Conservation (phyloP, 257 asterid species). For the Nicotiana benthamiana region DNA sequence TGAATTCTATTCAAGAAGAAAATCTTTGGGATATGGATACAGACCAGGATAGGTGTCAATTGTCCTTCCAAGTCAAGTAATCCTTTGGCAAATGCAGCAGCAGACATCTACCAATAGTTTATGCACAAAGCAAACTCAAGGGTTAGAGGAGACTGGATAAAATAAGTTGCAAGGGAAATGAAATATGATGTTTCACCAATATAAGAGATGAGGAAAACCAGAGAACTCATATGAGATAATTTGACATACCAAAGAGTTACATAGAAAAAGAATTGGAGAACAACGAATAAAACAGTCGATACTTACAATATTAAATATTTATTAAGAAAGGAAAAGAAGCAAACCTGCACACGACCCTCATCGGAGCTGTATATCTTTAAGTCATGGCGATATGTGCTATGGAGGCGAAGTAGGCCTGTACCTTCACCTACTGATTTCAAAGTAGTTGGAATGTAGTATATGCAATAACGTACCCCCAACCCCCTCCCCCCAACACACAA, state of each 20-base stretch:
- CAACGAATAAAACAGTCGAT: not conserved
- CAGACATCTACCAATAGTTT: conserved; percentile 66
- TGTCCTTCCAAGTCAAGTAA: conserved; percentile 96
- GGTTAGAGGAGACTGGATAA: not conserved
- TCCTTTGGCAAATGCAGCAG: conserved; percentile 98
- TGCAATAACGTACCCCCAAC: not conserved
- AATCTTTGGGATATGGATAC: conserved; percentile 13
- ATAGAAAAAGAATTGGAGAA: not conserved
- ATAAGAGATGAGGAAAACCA: not conserved
- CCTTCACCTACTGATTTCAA: conserved; percentile 74
- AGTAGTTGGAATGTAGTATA: not conserved
- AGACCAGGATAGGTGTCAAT: conserved; percentile 89
- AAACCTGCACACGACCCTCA: conserved; percentile 98
- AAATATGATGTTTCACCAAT: not conserved
- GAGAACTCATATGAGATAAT: not conserved
- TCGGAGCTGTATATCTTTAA: conserved; percentile 93
- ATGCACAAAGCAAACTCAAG: not conserved
- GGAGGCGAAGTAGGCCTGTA: conserved; percentile 96
- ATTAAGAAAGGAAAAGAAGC: not conserved
- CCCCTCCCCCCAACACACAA: not conserved
- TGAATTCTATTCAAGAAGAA: conserved; percentile 1
- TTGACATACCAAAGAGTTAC: not conserved
- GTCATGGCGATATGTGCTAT: conserved; percentile 97
- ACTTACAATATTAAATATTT: not conserved
- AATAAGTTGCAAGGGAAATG: not conserved